A percentile compares a stretch with the other conserved stretches of the same genome.
Evolutionary conservation across 2,329 filamentous ascomycete genomes (phyloP).

Genomic region (Lachnellula subtilissima): DNA sequence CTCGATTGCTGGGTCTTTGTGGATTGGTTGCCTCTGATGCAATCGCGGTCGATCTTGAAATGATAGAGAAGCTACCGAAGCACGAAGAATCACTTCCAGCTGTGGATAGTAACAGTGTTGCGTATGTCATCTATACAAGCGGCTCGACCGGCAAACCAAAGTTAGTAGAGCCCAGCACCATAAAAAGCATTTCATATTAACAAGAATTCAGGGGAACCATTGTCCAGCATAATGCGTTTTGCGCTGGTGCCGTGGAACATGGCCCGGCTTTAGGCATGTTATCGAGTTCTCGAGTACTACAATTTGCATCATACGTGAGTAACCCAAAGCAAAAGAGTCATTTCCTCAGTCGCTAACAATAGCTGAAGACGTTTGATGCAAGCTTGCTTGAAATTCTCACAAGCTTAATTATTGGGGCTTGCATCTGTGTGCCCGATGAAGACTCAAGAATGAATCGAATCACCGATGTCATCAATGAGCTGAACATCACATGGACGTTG

Average conservation of each 20-base stretch:
- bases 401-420: slow-evolving; percentile 34
- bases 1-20: not conserved
- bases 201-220: not conserved
- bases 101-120: slow-evolving; percentile 2
- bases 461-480: slow-evolving; percentile 25
- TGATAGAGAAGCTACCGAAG: slow-evolving; percentile 1
- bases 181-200: not conserved
- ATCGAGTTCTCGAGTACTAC: slow-evolving; percentile 1
- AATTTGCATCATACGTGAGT: slow-evolving; percentile 5
- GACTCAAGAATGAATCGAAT: slow-evolving; percentile 35
- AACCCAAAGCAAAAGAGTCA: not conserved
- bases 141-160: slow-evolving; percentile 30
- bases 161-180: not conserved
- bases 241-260: slow-evolving; percentile 7
- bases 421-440: slow-evolving; percentile 38
- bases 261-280: not conserved
- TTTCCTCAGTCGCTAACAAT: not conserved
- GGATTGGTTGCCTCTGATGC: not conserved
- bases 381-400: slow-evolving; percentile 34
- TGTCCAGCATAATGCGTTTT: slow-evolving; percentile 17
- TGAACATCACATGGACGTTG: slow-evolving; percentile 21
- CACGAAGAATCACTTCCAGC: not conserved
- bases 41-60: not conserved
- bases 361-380: slow-evolving; percentile 35
- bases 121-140: slow-evolving; percentile 27